phyloP scores from a whole-genome alignment of 768 basidiomycete species.

The Psilocybe subaeruginosa region DNA sequence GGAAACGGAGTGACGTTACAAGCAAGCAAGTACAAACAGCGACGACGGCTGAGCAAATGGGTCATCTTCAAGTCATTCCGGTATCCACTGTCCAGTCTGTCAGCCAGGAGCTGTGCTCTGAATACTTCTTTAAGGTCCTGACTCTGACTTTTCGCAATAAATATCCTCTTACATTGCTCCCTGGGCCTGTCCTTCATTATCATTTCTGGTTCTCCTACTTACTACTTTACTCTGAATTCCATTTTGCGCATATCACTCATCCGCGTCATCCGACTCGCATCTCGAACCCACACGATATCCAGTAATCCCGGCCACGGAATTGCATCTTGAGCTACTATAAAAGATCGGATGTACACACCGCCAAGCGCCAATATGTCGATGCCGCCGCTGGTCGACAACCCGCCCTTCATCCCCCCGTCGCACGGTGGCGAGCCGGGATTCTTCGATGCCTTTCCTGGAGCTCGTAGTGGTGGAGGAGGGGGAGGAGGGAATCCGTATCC shows the following conservation, averaged over 20 bases:
- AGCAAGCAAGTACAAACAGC: too few species aligned
- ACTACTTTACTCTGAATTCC: too few species aligned
- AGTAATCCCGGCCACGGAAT: background rate
- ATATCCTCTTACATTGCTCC: too few species aligned
- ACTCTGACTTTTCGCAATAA: too few species aligned
- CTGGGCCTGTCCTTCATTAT: too few species aligned
- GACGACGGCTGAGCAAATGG: too few species aligned
- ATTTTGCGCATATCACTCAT: too few species aligned
- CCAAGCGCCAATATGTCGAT: background rate
- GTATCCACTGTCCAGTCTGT: background rate
- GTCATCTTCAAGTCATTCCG: too few species aligned
- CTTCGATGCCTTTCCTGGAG: conserved; percentile 19
- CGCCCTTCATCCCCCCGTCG: conserved; percentile 31
- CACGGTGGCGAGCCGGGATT: conserved; percentile 34
- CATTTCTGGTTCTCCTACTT: too few species aligned
- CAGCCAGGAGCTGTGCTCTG: conserved; percentile 4
- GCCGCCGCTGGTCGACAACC: conserved; percentile 7
- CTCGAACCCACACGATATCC: background rate
- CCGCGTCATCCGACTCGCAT: background rate
- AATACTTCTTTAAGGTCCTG: background rate
- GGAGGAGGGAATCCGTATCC: conserved; percentile 11
- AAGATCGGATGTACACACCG: conserved; percentile 2
- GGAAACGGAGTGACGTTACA: too few species aligned
- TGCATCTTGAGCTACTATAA: background rate
- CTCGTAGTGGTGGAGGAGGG: conserved; percentile 6